Evolutionary conservation across 495 filamentous ascomycete genomes (phyloP), one percentile per base, ranked within the genome.

Genomic region (Penicillium parvum): DNA sequence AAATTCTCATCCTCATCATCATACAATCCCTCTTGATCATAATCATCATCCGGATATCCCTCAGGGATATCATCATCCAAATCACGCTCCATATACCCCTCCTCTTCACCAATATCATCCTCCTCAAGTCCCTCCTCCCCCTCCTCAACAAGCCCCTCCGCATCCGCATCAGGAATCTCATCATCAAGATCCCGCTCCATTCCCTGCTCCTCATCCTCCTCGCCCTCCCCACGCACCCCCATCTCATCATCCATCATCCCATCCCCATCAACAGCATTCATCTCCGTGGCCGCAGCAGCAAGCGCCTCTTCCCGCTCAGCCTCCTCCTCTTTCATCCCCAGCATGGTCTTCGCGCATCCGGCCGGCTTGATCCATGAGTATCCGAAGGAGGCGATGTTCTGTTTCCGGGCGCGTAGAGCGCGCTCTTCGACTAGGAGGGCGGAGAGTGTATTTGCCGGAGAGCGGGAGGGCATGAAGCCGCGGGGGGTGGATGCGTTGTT

Each of bases 251-350:
- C 57, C 17, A 57, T 52, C 20, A 58, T 61, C 74, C 3, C 82
- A 9, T 83, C 72, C 41, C 82, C 81, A 38, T 68, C 69, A 11
- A 80, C 77, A 33, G 78, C 77, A 7, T 83, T 72, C 63, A 78
- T 73, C 53, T 88, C 85, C n/a, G 84, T 74, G 11, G 75, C 69
- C 42, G 85, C 59, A 0, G 80, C 83, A 38, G 83, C 81, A 34
- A 84, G 74, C n/a, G 86, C 81, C 60, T 94, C 88, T 52, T 86
- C 83, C 27, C 81, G 73, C 69, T 94, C 88, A 14, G 83, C 78
- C 18, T 81, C 73, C 71, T 91, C 88, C 55, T 90, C 88, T 43
- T 78, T 79, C 60, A 86, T 71, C 40, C 85, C 84, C 47, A 85
- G 77, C 50, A 88, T 73, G 7, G 87, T 89, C 68, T 90, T 91